Conservation (phyloP, 2,329 filamentous ascomycete genomes). For the Diaporthe humulicola region DNA sequence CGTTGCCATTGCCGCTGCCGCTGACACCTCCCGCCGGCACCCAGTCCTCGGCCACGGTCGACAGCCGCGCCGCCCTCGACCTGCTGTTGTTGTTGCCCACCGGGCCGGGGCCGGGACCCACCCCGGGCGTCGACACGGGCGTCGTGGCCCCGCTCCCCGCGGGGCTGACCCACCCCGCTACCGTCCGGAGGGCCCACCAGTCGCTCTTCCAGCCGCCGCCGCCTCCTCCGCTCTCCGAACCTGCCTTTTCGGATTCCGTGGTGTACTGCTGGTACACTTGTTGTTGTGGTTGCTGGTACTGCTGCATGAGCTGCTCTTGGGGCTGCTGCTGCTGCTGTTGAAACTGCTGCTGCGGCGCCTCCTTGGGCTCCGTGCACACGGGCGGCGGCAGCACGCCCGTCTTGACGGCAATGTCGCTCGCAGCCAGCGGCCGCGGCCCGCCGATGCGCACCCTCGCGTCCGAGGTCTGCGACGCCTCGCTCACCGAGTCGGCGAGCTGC, state of each 20-base stretch:
- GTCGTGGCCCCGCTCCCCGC: slow-evolving; percentile 28
- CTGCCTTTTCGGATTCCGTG: slow-evolving; percentile 8
- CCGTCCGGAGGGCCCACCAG: slow-evolving; percentile 22
- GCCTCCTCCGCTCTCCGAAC: not conserved
- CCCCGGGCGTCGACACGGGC: slow-evolving; percentile 18
- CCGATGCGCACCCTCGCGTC: slow-evolving; percentile 31
- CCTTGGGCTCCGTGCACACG: slow-evolving; percentile 35
- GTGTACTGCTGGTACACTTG: not conserved
- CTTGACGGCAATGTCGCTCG: slow-evolving; percentile 36
- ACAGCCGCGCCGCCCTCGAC: not conserved
- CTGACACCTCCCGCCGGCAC: not conserved
- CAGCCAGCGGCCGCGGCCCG: slow-evolving; percentile 34
- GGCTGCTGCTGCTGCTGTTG: not conserved
- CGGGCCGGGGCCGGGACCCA: not conserved
- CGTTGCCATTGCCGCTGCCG: not conserved
- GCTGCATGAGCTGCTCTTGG: not conserved
- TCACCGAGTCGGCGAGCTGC: slow-evolving; percentile 34
- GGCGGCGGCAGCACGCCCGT: slow-evolving; percentile 42
- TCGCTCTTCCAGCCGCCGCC: slow-evolving; percentile 24
- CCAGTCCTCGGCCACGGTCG: slow-evolving; percentile 23
- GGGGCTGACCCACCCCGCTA: slow-evolving; percentile 24
- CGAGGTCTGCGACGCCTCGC: slow-evolving; percentile 34
- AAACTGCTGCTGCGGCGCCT: not conserved
- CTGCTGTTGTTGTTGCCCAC: not conserved
- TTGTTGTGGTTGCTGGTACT: not conserved